Conservation (phyloP, 2,329 filamentous ascomycete species). For the Scytalidium sp. region DNA sequence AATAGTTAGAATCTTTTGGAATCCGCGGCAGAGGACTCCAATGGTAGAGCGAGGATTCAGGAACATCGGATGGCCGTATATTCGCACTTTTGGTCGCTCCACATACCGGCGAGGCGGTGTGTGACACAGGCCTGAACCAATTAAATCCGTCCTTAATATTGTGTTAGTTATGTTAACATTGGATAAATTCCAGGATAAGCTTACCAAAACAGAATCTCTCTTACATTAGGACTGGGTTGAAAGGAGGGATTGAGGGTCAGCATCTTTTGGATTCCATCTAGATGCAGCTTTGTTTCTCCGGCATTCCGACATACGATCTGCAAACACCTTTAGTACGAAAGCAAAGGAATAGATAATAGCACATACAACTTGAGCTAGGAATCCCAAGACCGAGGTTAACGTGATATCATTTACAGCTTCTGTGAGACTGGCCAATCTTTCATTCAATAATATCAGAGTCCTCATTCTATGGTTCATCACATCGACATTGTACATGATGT, state of each 20-base stretch:
- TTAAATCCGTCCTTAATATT: constrained; percentile 2
- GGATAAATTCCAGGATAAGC: neutral
- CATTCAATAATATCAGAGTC: constrained; percentile 1
- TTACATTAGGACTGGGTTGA: neutral
- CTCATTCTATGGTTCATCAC: constrained; percentile 1
- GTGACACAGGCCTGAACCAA: constrained; percentile 1
- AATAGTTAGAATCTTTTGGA: constrained; percentile 1
- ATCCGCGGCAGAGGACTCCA: constrained; percentile 2
- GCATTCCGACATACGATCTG: constrained; percentile 2
- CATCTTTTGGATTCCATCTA: constrained; percentile 3
- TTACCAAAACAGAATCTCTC: constrained; percentile 6
- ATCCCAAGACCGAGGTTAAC: constrained; percentile 2
- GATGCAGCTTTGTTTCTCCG: constrained; percentile 2
- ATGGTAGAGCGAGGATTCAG: constrained; percentile 2
- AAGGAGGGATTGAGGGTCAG: neutral
- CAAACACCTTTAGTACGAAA: neutral
- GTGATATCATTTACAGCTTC: constrained; percentile 2
- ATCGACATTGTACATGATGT: constrained; percentile 1
- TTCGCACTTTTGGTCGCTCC: constrained; percentile 2
- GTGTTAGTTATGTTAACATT: neutral
- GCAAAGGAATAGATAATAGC: neutral
- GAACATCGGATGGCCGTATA: constrained; percentile 1
- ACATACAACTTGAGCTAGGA: constrained; percentile 5
- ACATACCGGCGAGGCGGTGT: neutral
- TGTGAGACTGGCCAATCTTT: constrained; percentile 1